phyloP scores from a whole-genome alignment of 1,139 yeast species.

The Ashbya aceris region DNA sequence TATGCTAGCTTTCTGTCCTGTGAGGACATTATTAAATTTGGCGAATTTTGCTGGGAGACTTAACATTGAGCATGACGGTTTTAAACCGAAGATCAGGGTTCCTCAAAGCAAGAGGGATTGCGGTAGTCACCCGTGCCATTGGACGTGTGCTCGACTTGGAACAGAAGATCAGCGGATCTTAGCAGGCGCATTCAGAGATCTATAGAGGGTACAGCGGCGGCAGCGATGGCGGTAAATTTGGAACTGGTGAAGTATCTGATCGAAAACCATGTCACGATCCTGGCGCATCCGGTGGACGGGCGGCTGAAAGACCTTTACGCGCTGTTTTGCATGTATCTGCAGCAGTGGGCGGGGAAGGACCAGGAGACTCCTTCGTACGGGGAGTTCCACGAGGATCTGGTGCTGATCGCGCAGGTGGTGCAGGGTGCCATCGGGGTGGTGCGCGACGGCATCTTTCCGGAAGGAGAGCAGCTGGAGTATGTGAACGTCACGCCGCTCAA shows the following conservation, averaged over 20 bases:
- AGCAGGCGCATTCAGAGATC: too few species aligned
- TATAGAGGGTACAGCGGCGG: too few species aligned
- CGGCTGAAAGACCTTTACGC: conserved; percentile 15
- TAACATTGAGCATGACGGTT: too few species aligned
- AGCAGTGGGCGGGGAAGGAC: conserved; percentile 4
- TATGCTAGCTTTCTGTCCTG: too few species aligned
- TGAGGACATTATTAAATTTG: too few species aligned
- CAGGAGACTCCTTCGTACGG: conserved; percentile 5
- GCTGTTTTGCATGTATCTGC: conserved; percentile 11
- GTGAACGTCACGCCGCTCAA: conserved; percentile 21
- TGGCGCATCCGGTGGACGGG: conserved; percentile 19
- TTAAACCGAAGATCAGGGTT: too few species aligned
- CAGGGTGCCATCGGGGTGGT: conserved; percentile 9
- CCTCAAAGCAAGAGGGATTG: too few species aligned
- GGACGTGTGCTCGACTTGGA: too few species aligned
- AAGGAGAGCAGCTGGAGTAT: conserved; percentile 12
- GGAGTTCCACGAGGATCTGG: conserved; percentile 11
- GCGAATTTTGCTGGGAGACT: too few species aligned
- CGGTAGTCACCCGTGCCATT: too few species aligned
- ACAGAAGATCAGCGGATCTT: too few species aligned
- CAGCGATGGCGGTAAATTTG: conserved; percentile 7
- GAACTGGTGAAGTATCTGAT: conserved; percentile 16
- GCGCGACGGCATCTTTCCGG: conserved; percentile 5
- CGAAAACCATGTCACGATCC: conserved; percentile 16
- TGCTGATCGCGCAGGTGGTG: conserved; percentile 9